Conservation (phyloP, 768 basidiomycete genomes). For the Amanita molliuscula region DNA sequence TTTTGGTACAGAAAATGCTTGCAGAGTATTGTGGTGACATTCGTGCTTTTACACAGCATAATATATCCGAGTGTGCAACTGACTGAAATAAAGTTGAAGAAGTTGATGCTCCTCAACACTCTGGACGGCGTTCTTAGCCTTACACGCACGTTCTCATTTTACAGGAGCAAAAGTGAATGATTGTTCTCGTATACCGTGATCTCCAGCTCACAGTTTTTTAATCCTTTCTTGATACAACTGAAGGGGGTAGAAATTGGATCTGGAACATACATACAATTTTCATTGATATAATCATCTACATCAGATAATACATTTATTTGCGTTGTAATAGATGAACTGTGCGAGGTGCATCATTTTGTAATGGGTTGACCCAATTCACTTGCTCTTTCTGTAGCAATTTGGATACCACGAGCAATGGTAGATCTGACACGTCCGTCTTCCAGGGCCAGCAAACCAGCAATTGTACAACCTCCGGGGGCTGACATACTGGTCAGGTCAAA, state of each 20-base stretch:
- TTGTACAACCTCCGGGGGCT: conserved; percentile 98
- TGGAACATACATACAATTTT: conserved; percentile 14
- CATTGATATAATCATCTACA: background rate
- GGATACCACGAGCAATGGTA: conserved; percentile 91
- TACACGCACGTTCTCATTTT: conserved; percentile 94
- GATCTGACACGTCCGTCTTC: conserved; percentile 92
- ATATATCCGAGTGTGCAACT: background rate
- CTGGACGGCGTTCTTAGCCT: conserved; percentile 66
- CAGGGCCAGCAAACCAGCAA: conserved; percentile 89
- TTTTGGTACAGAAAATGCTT: background rate
- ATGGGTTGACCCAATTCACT: conserved; percentile 70
- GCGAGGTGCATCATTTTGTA: conserved; percentile 29
- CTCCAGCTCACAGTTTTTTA: conserved; percentile 26
- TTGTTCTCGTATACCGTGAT: conserved; percentile 14
- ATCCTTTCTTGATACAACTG: conserved; percentile 17
- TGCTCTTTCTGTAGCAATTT: conserved; percentile 86
- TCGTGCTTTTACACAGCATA: background rate
- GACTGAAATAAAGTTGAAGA: background rate
- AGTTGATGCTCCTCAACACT: conserved; percentile 84
- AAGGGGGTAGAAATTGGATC: conserved; percentile 23
- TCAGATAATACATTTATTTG: background rate
- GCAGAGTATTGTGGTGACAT: background rate
- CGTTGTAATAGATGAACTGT: background rate
- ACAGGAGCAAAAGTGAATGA: conserved; percentile 65
- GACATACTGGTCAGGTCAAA: background rate